Conservation (phyloP, 1,284 basidiomycete genomes). For the Cystobasidiaceae sp. region DNA sequence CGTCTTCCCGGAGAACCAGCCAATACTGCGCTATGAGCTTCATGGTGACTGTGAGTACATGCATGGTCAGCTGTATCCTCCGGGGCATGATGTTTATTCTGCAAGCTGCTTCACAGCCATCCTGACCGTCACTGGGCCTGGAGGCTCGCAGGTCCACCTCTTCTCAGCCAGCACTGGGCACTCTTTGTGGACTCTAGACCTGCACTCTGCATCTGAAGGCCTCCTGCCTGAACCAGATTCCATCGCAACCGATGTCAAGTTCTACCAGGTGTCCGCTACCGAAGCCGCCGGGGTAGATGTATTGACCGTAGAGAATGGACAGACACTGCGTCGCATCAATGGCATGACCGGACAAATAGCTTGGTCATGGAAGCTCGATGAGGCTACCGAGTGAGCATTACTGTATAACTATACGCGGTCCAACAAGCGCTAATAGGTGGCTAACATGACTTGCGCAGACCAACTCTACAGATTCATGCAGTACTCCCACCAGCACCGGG, state of each 20-base stretch:
- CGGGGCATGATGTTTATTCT: too few species aligned
- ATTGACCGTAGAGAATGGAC: conserved; percentile 57
- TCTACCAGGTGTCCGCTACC: conserved; percentile 8
- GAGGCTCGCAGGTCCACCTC: conserved; percentile 14
- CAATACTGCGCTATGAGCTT: conserved; percentile 63
- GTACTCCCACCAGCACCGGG: conserved; percentile 4
- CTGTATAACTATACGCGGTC: background rate
- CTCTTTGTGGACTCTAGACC: conserved; percentile 11
- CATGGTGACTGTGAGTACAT: conserved; percentile 51
- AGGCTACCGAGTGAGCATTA: conserved; percentile 58
- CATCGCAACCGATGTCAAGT: conserved; percentile 18
- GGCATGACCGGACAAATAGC: conserved; percentile 52
- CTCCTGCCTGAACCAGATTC: conserved; percentile 22
- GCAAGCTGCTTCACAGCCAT: too few species aligned
- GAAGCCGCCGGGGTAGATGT: conserved; percentile 13
- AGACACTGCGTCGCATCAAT: conserved; percentile 55
- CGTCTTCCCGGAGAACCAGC: conserved; percentile 62
- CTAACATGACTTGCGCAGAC: too few species aligned
- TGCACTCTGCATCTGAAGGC: background rate
- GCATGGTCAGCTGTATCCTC: too few species aligned
- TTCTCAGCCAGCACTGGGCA: conserved; percentile 28
- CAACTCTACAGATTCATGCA: conserved; percentile 16
- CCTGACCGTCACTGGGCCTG: conserved; percentile 16
- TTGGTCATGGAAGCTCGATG: conserved; percentile 61
- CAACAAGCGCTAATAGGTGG: background rate